Conservation (phyloP, 148 eudicot genomes). For the Selenicereus undatus region DNA sequence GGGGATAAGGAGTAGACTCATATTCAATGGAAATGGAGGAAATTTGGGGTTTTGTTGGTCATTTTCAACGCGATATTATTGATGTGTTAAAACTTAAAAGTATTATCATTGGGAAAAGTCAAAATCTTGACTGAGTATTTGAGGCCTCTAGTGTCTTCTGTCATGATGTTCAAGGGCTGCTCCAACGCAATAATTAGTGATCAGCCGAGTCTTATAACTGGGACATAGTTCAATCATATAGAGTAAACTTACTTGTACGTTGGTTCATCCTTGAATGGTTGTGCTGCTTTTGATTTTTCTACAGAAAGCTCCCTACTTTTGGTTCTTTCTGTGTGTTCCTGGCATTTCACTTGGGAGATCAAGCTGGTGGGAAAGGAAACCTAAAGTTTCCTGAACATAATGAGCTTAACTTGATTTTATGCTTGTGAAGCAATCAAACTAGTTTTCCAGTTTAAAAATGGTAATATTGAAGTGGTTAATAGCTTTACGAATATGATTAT, state of each 20-base stretch:
- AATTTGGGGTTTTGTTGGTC: background rate
- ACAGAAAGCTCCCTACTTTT: no score
- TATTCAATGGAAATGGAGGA: background rate
- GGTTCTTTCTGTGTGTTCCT: background rate
- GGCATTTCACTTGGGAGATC: background rate
- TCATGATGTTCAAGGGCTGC: background rate
- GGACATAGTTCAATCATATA: background rate
- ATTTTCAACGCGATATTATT: background rate
- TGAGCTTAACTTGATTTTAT: background rate
- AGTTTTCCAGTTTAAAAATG: background rate
- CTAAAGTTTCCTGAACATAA: background rate
- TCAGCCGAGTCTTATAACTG: background rate
- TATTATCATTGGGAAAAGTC: background rate
- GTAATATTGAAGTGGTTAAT: background rate
- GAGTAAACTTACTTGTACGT: background rate
- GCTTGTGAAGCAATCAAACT: background rate
- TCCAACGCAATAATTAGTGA: background rate
- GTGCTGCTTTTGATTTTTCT: background rate
- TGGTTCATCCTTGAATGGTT: background rate
- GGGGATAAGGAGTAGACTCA: background rate
- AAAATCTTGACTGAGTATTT: background rate
- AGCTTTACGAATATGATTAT: background rate
- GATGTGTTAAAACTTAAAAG: background rate
- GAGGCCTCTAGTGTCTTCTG: background rate
- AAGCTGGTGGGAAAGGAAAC: background rate